A percentile compares a stretch with the other conserved stretches of the same genome.
Conservation (phyloP, 495 filamentous ascomycete genomes). For the Aspergillus sclerotioniger region DNA sequence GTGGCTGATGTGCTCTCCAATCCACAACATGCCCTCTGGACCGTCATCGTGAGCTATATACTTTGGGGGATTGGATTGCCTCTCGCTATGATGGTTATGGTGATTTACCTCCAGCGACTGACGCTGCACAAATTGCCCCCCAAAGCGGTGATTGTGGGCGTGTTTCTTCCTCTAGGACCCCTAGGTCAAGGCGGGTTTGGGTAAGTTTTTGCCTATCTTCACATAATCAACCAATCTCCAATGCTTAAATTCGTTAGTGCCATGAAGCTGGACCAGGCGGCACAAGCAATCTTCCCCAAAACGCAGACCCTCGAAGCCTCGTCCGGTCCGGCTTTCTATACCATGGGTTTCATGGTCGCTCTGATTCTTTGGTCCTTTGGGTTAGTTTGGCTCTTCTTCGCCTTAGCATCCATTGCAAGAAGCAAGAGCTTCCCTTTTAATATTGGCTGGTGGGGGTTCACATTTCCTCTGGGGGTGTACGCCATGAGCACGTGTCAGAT, state of each 20-base stretch:
- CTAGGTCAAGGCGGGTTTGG: constrained; percentile 58
- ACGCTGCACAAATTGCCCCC: constrained; percentile 56
- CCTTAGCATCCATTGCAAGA: constrained; percentile 32
- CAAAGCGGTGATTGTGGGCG: constrained; percentile 57
- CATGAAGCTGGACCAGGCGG: constrained; percentile 55
- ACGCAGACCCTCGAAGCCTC: constrained; percentile 42
- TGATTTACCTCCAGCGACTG: constrained; percentile 61
- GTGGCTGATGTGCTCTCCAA: constrained; percentile 54
- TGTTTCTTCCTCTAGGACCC: constrained; percentile 62
- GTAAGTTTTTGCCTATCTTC: constrained; percentile 13
- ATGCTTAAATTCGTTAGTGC: constrained; percentile 26
- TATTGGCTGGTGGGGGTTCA: constrained; percentile 68
- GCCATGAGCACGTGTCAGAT: constrained; percentile 48
- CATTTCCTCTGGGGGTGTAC: constrained; percentile 60
- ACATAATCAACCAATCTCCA: neutral
- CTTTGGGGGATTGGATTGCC: constrained; percentile 60
- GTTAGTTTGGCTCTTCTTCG: constrained; percentile 63
- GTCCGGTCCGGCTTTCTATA: constrained; percentile 53
- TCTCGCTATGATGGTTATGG: constrained; percentile 52
- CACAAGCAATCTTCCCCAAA: constrained; percentile 47
- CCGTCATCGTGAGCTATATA: constrained; percentile 53
- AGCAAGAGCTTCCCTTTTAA: constrained; percentile 59
- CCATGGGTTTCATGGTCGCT: constrained; percentile 49
- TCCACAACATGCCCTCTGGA: constrained; percentile 53
- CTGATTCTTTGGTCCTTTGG: constrained; percentile 61